Evolutionary conservation across 208 protist species (phyloP), one percentile per base, ranked within the genome.

Genomic region (Tritrichomonas musculus): DNA sequence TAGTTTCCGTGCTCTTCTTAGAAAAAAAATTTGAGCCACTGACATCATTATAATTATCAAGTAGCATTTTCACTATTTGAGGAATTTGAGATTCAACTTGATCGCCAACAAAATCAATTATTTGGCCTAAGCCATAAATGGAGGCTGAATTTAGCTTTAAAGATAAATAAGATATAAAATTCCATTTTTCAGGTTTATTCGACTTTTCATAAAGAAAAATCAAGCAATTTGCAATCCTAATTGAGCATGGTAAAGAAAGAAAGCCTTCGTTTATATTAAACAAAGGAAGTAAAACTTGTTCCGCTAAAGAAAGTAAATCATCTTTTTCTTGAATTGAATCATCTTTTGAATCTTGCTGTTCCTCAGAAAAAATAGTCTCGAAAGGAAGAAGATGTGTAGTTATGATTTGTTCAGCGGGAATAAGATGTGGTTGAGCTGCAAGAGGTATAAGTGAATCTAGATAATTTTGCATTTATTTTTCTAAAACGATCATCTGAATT

Each of bases 401-500:
- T 17, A 88, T 88, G 20, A 88, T 88, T 60, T 88, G 47, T 49
- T 88, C 77, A 33, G 77, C 77, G 53, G 77, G 77, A 60, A 60
- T 17, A 60, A 60, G 53, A 60, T 60, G 53, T 22, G 53, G 53
- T 60, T 60, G 53, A 17, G 53, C 53, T 22, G 17, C 53, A 17
- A 60, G 53, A 22, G 53, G 53, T 22, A 60, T 60, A 22, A 60
- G 17, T 5, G 11, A 5, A 22, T 60, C 53, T 60, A 60, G 53
- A 17, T 22, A 60, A 17, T 5, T 22, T 60, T 60, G 11, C 53
- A 60, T 60, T 60, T n/a, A n/a, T n/a, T n/a, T n/a, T n/a, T n/a
- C n/a, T n/a, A n/a, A n/a, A n/a, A n/a, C n/a, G n/a, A n/a, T n/a
- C n/a, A n/a, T n/a, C n/a, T n/a, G n/a, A n/a, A n/a, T n/a, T n/a